Percentiles rank a stretch among this genome's conserved stretches.
phyloP scores from a whole-genome alignment of 2,329 filamentous ascomycete species.

The Colletotrichum acutatum region DNA sequence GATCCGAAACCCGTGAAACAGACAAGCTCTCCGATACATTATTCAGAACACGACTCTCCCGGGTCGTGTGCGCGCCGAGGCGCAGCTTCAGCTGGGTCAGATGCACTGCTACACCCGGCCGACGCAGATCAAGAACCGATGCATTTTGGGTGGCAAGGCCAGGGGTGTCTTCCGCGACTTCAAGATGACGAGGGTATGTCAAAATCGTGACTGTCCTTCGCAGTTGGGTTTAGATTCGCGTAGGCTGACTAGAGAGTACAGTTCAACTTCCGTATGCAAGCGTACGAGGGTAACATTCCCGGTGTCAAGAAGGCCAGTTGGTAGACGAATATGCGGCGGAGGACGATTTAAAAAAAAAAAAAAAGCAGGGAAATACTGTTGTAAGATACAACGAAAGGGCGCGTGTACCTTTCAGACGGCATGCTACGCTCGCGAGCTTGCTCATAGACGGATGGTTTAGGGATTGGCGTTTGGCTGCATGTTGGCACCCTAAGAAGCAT shows the following conservation, averaged over 20 bases:
- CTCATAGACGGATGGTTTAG: neutral
- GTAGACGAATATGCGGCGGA: conserved; percentile 62
- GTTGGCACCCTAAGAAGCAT: neutral
- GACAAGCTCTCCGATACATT: conserved; percentile 93
- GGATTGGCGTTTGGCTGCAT: conserved; percentile 18
- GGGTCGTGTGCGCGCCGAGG: conserved; percentile 84
- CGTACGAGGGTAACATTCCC: conserved; percentile 84
- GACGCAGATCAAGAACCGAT: conserved; percentile 94
- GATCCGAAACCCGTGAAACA: conserved; percentile 48
- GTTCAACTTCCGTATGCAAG: conserved; percentile 94
- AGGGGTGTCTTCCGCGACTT: conserved; percentile 94
- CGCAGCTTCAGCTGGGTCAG: conserved; percentile 90
- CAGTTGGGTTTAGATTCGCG: neutral
- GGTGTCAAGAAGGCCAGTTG: conserved; percentile 97
- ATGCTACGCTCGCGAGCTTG: neutral
- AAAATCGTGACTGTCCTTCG: too few species aligned
- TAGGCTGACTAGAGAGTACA: conserved; percentile 51
- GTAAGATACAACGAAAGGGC: conserved; percentile 14
- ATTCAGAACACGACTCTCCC: conserved; percentile 92
- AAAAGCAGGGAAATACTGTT: neutral
- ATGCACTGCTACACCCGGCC: conserved; percentile 97
- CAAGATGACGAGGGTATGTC: conserved; percentile 87
- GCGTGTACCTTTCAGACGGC: neutral
- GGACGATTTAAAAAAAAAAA: neutral
- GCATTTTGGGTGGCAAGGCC: conserved; percentile 89